Conservation (phyloP, 441 rosid genomes). For the Gossypium schwendimanii region DNA sequence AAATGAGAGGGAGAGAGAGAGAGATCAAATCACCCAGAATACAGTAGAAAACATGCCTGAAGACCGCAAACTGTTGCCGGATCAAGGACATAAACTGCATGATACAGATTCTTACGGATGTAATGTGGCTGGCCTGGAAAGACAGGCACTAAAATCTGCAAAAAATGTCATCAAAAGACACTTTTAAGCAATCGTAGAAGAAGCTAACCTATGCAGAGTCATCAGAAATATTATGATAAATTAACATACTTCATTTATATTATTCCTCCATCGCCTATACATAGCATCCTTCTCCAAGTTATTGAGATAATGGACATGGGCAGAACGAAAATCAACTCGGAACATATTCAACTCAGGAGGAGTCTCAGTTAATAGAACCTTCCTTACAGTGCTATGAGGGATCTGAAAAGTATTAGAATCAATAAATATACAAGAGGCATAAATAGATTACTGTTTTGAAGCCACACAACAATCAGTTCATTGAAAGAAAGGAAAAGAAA, state of each 20-base stretch:
- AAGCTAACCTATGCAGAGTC: conserved; percentile 19
- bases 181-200: conserved; percentile 14
- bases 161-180: conserved; percentile 14
- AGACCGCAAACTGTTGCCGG: conserved; percentile 88
- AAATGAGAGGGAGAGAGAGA: conserved; percentile 6
- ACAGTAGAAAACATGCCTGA: conserved; percentile 49
- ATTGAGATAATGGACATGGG: conserved; percentile 87
- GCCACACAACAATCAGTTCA: not conserved
- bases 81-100: conserved; percentile 92
- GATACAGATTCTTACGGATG: conserved; percentile 91
- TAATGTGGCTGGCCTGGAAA: conserved; percentile 96
- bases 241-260: conserved; percentile 73
- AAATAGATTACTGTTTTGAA: not conserved
- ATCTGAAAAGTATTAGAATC: conserved; percentile 44
- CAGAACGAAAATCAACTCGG: conserved; percentile 94
- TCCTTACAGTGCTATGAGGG: conserved; percentile 53
- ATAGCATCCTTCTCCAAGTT: conserved; percentile 96
- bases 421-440: conserved; percentile 7
- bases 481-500: not conserved
- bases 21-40: conserved; percentile 7
- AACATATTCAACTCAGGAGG: conserved; percentile 70
- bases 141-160: conserved; percentile 95
- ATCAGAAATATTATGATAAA: conserved; percentile 17
- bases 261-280: conserved; percentile 94
- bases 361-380: conserved; percentile 59